These are phyloP conservation scores for Galeopsis tetrahit DNA, from an alignment of 257 asterid genomes.

Conservation along the genomic window DNA sequence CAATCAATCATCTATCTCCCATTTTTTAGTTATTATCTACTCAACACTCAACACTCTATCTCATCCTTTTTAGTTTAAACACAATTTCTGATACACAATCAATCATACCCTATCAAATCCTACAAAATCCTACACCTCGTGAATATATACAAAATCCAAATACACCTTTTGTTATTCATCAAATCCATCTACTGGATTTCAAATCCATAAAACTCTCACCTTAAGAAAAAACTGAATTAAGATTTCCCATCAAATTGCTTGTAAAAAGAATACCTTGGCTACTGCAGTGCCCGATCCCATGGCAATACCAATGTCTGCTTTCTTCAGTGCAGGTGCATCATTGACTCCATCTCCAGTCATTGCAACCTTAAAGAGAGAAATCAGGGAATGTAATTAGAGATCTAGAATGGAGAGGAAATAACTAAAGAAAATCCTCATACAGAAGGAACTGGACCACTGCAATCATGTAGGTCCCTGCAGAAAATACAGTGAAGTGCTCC, in stretches of 20 bases:
- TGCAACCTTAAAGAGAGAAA: slow-evolving; percentile 73
- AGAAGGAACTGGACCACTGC: slow-evolving; percentile 14
- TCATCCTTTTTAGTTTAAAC: not conserved
- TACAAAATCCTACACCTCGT: not conserved
- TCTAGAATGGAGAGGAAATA: slow-evolving; percentile 13
- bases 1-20: not conserved
- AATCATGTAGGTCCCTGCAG: slow-evolving; percentile 19
- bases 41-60: not conserved
- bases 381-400: slow-evolving; percentile 22
- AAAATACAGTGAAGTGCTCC: slow-evolving; percentile 6
- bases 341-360: slow-evolving; percentile 99
- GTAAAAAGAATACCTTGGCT: slow-evolving; percentile 69
- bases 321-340: slow-evolving; percentile 99
- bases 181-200: not conserved
- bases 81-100: not conserved
- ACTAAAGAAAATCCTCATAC: slow-evolving; percentile 15
- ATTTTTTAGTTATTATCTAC: not conserved
- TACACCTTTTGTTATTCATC: not conserved
- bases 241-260: slow-evolving; percentile 11
- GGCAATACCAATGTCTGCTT: slow-evolving; percentile 97
- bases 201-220: not conserved
- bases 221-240: not conserved
- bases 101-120: not conserved
- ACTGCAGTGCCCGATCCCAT: slow-evolving; percentile 99
- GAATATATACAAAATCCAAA: too few relatives aligned